phyloP scores from a whole-genome alignment of 208 protist genomes.

The Acanthamoeba triangularis region DNA sequence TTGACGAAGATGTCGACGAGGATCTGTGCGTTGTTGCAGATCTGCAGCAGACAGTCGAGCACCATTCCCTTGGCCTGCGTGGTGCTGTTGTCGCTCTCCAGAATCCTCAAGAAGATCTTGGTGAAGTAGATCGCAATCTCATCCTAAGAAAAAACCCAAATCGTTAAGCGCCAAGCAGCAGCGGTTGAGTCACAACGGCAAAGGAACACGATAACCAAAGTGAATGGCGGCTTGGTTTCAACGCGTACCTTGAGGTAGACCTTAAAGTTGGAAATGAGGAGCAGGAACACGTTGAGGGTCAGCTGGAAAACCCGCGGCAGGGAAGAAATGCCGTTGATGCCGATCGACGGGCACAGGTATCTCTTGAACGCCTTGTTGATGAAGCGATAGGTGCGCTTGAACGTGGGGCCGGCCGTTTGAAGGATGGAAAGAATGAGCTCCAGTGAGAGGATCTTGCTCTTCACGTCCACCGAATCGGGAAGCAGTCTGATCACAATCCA shows the following conservation, averaged over 20 bases:
- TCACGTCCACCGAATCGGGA: constrained; percentile 88
- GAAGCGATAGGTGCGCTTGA: constrained; percentile 90
- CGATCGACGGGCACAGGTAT: constrained; percentile 92
- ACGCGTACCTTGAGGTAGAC: constrained; percentile 92
- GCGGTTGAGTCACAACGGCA: too few relatives aligned
- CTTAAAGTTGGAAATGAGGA: constrained; percentile 94
- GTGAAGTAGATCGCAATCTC: constrained; percentile 96
- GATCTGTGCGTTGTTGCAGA: constrained; percentile 94
- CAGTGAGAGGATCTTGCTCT: constrained; percentile 91
- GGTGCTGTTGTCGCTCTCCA: constrained; percentile 93
- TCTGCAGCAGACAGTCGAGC: constrained; percentile 73
- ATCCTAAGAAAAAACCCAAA: constrained; percentile 12
- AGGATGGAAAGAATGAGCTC: constrained; percentile 90
- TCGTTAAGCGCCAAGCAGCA: too few relatives aligned
- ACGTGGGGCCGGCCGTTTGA: constrained; percentile 94
- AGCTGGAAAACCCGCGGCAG: constrained; percentile 95
- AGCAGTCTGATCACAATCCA: neutral
- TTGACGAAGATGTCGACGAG: constrained; percentile 98
- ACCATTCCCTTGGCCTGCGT: constrained; percentile 95
- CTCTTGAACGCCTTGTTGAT: constrained; percentile 93
- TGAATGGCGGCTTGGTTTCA: too few relatives aligned
- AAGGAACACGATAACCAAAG: too few relatives aligned
- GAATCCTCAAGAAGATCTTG: constrained; percentile 95
- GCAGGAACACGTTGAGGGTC: constrained; percentile 94
- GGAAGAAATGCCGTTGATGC: constrained; percentile 93